Conservation (phyloP, 768 basidiomycete species). For the Suillus subluteus region DNA sequence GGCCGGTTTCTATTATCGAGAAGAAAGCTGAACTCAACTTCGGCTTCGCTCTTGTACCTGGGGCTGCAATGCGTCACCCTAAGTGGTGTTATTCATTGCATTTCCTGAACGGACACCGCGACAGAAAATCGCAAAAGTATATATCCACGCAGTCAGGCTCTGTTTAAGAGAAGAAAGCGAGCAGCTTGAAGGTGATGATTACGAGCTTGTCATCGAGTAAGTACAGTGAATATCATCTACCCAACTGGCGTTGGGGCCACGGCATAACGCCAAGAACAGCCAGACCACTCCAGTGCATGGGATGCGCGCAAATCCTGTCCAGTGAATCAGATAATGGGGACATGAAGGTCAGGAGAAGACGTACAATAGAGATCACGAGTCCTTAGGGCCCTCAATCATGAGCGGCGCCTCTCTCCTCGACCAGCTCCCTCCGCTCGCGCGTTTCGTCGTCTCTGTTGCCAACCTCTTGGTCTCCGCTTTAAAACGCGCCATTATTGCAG, state of each 20-base stretch:
- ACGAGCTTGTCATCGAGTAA: constrained; percentile 6
- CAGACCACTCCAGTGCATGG: background rate
- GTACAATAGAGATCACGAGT: background rate
- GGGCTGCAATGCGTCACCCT: background rate
- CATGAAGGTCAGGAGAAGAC: background rate
- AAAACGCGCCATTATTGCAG: constrained; percentile 31
- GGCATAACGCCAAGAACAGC: background rate
- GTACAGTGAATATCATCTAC: constrained; percentile 7
- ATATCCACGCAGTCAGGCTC: background rate
- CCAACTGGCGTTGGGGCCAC: background rate
- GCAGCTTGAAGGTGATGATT: background rate
- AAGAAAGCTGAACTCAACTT: background rate
- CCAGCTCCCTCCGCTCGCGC: constrained; percentile 12
- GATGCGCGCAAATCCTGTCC: background rate
- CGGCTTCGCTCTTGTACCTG: background rate
- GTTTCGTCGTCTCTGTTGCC: constrained; percentile 7
- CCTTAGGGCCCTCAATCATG: constrained; percentile 8
- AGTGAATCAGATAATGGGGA: background rate
- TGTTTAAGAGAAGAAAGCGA: background rate
- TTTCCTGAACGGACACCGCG: background rate
- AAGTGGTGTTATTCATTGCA: background rate
- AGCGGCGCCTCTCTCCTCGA: constrained; percentile 4
- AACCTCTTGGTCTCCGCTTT: constrained; percentile 22
- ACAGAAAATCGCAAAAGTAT: background rate
- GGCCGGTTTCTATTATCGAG: background rate